These are phyloP conservation scores for Domatiomyces globalis DNA, from an alignment of 2,329 filamentous ascomycete genomes.

Conservation along the genomic window DNA sequence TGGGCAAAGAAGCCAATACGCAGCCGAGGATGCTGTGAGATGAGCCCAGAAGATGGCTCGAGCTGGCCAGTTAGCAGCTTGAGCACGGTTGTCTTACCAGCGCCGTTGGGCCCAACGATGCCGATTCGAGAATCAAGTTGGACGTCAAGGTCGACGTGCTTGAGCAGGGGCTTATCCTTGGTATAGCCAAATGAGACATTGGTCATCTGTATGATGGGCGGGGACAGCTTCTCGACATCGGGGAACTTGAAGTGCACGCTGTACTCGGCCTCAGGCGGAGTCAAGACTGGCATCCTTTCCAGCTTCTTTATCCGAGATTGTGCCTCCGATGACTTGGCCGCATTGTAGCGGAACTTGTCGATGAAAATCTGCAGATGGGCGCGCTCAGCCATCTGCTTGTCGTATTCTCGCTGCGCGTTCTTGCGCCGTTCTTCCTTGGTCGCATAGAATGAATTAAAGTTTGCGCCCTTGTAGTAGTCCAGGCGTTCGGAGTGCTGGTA, in stretches of 20 bases:
- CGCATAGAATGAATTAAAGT: slow-evolving; percentile 94
- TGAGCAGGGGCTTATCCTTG: slow-evolving; percentile 62
- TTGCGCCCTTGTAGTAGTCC: slow-evolving; percentile 96
- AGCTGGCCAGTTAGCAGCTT: slow-evolving; percentile 91
- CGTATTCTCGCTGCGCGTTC: slow-evolving; percentile 91
- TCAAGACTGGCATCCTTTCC: slow-evolving; percentile 87
- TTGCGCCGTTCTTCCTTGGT: slow-evolving; percentile 96
- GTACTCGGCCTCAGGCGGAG: slow-evolving; percentile 85
- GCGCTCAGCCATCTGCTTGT: slow-evolving; percentile 90
- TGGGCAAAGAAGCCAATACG: slow-evolving; percentile 95
- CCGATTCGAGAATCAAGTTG: slow-evolving; percentile 96
- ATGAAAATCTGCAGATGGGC: slow-evolving; percentile 95
- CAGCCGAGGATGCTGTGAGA: slow-evolving; percentile 76
- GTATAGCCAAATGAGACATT: slow-evolving; percentile 82
- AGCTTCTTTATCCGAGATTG: slow-evolving; percentile 98
- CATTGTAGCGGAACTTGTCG: slow-evolving; percentile 99
- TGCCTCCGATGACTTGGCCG: slow-evolving; percentile 93
- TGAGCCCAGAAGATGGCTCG: slow-evolving; percentile 59
- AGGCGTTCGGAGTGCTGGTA: slow-evolving; percentile 94
- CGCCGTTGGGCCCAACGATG: slow-evolving; percentile 98
- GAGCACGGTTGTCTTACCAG: slow-evolving; percentile 95
- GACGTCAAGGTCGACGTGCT: slow-evolving; percentile 83
- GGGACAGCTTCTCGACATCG: slow-evolving; percentile 91
- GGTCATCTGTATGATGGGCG: slow-evolving; percentile 95
- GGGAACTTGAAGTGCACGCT: slow-evolving; percentile 94